Base-by-base conservation (phyloP, 1,284 basidiomycete species). In the Rhodotorula sp. region DNA sequence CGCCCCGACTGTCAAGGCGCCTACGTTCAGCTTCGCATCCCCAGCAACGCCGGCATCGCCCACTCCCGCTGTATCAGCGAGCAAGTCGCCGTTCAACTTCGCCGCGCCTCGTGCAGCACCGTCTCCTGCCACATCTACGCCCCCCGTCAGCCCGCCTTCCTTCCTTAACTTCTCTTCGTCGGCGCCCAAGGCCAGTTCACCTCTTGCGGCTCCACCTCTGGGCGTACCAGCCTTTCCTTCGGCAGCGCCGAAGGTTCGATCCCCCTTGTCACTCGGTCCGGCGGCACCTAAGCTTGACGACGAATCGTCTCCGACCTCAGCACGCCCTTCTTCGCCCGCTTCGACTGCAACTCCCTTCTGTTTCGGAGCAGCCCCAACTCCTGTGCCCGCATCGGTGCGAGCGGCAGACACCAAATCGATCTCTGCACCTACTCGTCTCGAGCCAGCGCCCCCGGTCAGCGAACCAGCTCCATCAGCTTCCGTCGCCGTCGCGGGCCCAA, bases 81-180 rank as follows among this genome's bases (percentile, higher is more conserved):
- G 34, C 30, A 68, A 63, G 48, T 7, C 67, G 24, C 44, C 68
- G 2, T 68, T 68, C 47, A 49, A 55, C 27, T 66, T 66, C 27
- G 66, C 52, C 4, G 30, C 65, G 9, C 13, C 61, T 0, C 15
- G 51, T 1, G 10, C 54, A 9, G 24, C 36, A n/a, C 20, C 29
- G 17, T 10, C 65, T 11, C 20, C 57, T 2, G 8, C 30, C 15
- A 20, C 36, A 30, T 2, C 27, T 46, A 11, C 36, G 39, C 0
- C 29, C 11, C 13, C 34, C 47, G 22, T 20, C 29, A 52, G 55
- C 48, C 29, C 66, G n/a, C 32, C 55, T 15, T 53, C 39, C 1
- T 72, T 68, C 64, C 66, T 72, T 55, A 61, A 64, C 39, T 72
- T 72, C 46, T 49, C 70, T 4, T 68, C 70, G 2, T 64, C 66